Base-by-base conservation (phyloP, 2,329 filamentous ascomycete genomes). In the Fusarium denticulatum region DNA sequence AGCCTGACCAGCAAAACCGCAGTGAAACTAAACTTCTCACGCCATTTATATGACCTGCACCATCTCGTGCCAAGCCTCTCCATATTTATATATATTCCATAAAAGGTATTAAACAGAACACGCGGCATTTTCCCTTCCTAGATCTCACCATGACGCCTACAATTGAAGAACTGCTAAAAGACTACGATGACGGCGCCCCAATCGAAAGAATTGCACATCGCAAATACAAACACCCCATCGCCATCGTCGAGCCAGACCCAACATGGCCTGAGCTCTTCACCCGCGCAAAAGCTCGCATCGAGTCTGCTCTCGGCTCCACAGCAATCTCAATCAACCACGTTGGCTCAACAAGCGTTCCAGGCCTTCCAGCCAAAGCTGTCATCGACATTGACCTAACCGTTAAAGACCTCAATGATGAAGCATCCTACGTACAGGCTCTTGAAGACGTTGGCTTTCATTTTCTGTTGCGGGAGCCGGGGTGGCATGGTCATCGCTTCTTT, bases 311-410 rank as follows among this genome's bases (percentile, higher is more conserved):
- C 8, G 82, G 80, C n/a, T 47, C 74, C 26, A 71, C 82, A 8
- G 69, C 81, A n/a, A 36, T 85, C 11, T 74, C 78, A 28, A 78
- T 89, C 58, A 72, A 79, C 24, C 87, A 89, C 73, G 80, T 85
- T 37, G 87, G 87, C 32, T 88, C 86, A 18, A 89, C 88, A 34
- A 85, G 85, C 57, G 80, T 89, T 12, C 85, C 85, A 0, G 80
- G 78, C 13, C 82, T 89, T 7, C 81, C 85, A 0, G 87, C 88
- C 50, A 89, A 89, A 78, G 80, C 82, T 36, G 79, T 88, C 52
- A 86, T 89, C 52, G 87, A 89, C 74, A 81, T 89, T 34, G 88
- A 89, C 72, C 77, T 89, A 14, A 80, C 84, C 7, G 81, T 89
- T 13, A 53, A 74, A 7, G 80, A 87, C 53, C 65, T 82, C 30